Evolutionary conservation across 75 land plant species (phyloP).

Genomic region (Cunninghamia lanceolata): DNA sequence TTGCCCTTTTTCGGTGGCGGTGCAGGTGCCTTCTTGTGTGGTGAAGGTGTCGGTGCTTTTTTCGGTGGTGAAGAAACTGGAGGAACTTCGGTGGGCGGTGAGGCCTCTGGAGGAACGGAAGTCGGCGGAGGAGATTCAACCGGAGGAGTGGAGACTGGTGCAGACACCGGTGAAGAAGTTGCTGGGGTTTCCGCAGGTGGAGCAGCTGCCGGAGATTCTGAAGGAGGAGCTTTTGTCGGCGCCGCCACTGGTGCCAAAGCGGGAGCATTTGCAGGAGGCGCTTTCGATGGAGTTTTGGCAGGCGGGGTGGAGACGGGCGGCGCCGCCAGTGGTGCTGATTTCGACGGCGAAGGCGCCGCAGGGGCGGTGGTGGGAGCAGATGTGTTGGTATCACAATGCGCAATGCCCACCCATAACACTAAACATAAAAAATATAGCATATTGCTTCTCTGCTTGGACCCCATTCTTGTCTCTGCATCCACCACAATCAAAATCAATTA

Average conservation of each 20-base stretch:
- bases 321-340: background rate
- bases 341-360: background rate
- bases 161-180: background rate
- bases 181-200: background rate
- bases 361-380: background rate
- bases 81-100: background rate
- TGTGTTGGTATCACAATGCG: background rate
- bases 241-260: background rate
- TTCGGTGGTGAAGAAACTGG: background rate
- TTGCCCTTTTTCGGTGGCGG: background rate
- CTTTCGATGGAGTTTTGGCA: background rate
- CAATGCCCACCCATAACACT: background rate
- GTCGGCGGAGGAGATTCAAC: background rate
- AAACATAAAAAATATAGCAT: background rate
- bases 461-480: background rate
- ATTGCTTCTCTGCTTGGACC: background rate
- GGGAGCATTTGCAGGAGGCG: background rate
- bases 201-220: background rate
- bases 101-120: background rate
- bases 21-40: slow-evolving; percentile 2
- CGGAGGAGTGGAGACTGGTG: background rate
- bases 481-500: background rate
- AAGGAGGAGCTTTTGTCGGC: background rate
- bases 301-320: background rate
- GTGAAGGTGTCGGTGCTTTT: background rate